These are phyloP conservation scores for Wickerhamomyces queroliae DNA, from an alignment of 805 yeast genomes.

Conservation along the genomic window DNA sequence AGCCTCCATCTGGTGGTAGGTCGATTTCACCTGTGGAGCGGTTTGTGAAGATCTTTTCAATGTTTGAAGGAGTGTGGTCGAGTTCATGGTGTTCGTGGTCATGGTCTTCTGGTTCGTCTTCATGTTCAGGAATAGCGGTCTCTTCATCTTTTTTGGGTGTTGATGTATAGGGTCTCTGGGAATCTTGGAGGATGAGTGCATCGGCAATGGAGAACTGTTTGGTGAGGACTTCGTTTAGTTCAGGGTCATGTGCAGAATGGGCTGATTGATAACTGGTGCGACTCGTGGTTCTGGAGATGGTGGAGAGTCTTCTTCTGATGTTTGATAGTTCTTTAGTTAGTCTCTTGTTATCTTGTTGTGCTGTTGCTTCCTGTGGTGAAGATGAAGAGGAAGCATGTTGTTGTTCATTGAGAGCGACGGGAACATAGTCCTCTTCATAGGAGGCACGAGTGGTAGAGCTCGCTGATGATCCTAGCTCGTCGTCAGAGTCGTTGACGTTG, in stretches of 20 bases:
- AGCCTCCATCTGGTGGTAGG: constrained; percentile 58
- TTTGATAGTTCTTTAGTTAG: too few species aligned
- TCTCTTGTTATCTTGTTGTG: too few species aligned
- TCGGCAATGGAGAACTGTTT: neutral
- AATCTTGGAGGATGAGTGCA: neutral
- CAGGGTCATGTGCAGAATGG: neutral
- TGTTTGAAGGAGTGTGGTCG: constrained; percentile 1
- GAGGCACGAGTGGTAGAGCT: too few species aligned
- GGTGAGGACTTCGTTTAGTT: neutral
- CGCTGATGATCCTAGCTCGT: too few species aligned
- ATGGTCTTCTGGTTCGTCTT: neutral
- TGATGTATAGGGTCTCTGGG: too few species aligned
- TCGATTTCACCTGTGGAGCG: constrained; percentile 27
- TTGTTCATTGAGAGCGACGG: too few species aligned
- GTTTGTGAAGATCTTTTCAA: constrained; percentile 29
- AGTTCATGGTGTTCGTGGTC: neutral
- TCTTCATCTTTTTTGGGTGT: neutral
- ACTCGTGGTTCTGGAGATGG: neutral
- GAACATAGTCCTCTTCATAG: too few species aligned
- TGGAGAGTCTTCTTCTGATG: neutral
- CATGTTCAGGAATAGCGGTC: too few species aligned
- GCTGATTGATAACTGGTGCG: neutral
- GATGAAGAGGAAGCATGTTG: too few species aligned
- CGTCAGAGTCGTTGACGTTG: too few species aligned
- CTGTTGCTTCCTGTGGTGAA: too few species aligned